Base-by-base conservation (phyloP, 192 early-diverging fungal species). In the Gorgonomyces haynaldii region DNA sequence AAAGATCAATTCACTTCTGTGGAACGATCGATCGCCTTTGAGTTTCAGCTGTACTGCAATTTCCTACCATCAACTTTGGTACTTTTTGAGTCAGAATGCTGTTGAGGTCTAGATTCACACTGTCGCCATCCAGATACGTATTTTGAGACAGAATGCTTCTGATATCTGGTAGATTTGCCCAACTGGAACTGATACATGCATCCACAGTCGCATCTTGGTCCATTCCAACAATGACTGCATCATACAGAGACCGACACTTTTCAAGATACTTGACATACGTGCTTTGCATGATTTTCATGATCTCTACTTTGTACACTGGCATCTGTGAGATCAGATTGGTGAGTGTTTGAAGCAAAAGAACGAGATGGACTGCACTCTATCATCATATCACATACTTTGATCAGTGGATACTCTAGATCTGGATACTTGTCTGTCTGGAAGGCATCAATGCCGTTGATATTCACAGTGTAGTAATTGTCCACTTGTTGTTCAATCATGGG, bases 401-500 rank as follows among this genome's bases (percentile, higher is more conserved):
- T 46, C 41, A 87, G 59, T n/a, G 83, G 83, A 24, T 74, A 72
- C n/a, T 54, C 53, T n/a, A 69, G 60, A 9, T 67, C 62, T 22
- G 21, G 40, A 19, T 40, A 46, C 19, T 31, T 42, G 10, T 74
- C 72, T 22, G 62, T 47, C 17, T 67, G 50, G 51, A 74, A 74
- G 0, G 72, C 60, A 40, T 74, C 72, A 38, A 70, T 50, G 60
- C 85, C 83, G 50, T 67, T 70, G 23, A 83, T 81, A 28, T 75
- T 66, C 25, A 66, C 50, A 25, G 82, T 71, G 44, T 82, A 79
- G 48, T 83, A 74, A 25, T 80, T 76, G 63, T 88, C 63, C 0
- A 87, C 81, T 31, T 83, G 75, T n/a, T 87, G 76, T 51, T 93
- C 86, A 41, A 88, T 81, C 42, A 83, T 79, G 7, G 88, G 84